Conservation (phyloP, 2,329 filamentous ascomycete species). For the Fusarium graminum region DNA sequence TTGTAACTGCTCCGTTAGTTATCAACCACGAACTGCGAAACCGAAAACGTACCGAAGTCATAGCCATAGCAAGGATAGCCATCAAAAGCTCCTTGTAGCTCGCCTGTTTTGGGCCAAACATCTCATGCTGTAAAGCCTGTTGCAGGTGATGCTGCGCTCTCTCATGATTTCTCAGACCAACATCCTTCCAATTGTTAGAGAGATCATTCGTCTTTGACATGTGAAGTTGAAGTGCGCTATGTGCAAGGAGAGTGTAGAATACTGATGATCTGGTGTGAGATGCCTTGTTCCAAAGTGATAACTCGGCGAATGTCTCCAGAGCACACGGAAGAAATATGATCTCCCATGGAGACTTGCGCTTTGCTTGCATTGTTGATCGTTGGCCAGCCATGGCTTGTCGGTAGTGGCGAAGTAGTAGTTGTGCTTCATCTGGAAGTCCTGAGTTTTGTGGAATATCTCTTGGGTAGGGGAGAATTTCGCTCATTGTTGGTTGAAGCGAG, state of each 20-base stretch:
- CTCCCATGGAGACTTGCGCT: constrained; percentile 59
- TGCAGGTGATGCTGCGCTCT: constrained; percentile 52
- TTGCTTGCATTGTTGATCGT: constrained; percentile 46
- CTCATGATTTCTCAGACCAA: constrained; percentile 50
- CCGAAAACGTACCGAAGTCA: constrained; percentile 35
- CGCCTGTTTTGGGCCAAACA: constrained; percentile 51
- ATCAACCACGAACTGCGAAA: rapidly evolving
- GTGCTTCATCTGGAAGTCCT: constrained; percentile 43
- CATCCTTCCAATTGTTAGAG: constrained; percentile 46
- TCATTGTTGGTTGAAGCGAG: not conserved
- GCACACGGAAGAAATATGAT: constrained; percentile 58
- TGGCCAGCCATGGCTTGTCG: constrained; percentile 48
- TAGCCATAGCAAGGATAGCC: constrained; percentile 54
- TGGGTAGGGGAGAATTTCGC: constrained; percentile 8
- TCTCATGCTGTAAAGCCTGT: constrained; percentile 53
- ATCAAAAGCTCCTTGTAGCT: constrained; percentile 62
- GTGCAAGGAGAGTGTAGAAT: constrained; percentile 57
- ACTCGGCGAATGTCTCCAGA: constrained; percentile 57
- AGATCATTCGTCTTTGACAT: constrained; percentile 28
- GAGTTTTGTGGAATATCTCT: not conserved
- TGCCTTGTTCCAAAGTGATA: constrained; percentile 56
- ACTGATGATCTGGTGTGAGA: constrained; percentile 56
- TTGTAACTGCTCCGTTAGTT: constrained; percentile 30
- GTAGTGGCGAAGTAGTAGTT: constrained; percentile 49
- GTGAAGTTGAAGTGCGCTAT: constrained; percentile 59